Conservation (phyloP, 805 yeast genomes). For the Komagataella phaffii region DNA sequence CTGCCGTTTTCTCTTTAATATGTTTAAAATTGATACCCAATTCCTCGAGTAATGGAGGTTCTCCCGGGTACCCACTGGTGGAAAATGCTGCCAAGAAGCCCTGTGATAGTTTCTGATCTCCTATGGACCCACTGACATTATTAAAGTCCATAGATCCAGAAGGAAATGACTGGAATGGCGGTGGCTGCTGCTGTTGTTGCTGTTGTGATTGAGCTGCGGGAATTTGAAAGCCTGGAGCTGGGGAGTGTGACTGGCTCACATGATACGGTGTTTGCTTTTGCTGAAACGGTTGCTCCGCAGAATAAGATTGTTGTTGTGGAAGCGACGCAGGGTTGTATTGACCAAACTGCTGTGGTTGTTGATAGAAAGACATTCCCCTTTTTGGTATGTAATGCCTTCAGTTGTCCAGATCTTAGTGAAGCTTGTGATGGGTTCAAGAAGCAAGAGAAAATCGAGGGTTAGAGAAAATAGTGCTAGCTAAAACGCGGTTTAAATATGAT, state of each 20-base stretch:
- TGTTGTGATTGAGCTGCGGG: background rate
- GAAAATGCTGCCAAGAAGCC: slow-evolving; percentile 90
- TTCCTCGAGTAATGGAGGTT: slow-evolving; percentile 85
- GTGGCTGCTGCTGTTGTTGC: background rate
- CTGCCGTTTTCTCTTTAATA: slow-evolving; percentile 70
- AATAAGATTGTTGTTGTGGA: background rate
- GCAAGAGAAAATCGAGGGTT: background rate
- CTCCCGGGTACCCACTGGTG: slow-evolving; percentile 89
- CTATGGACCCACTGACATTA: slow-evolving; percentile 21
- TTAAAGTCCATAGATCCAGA: background rate
- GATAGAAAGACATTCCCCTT: background rate
- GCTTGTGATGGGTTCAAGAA: background rate
- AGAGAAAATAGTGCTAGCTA: background rate
- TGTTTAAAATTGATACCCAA: slow-evolving; percentile 87
- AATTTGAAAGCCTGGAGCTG: background rate
- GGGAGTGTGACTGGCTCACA: background rate
- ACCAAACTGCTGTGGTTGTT: background rate
- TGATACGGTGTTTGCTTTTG: background rate
- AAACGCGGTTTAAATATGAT: background rate
- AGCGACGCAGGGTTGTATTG: background rate
- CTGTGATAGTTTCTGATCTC: slow-evolving; percentile 35
- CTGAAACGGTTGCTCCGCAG: background rate
- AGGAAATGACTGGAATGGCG: background rate
- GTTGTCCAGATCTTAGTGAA: background rate
- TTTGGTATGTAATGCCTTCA: background rate